These are phyloP conservation scores for Colletotrichum camelliae DNA, from an alignment of 2,329 filamentous ascomycete genomes.

Conservation along the genomic window DNA sequence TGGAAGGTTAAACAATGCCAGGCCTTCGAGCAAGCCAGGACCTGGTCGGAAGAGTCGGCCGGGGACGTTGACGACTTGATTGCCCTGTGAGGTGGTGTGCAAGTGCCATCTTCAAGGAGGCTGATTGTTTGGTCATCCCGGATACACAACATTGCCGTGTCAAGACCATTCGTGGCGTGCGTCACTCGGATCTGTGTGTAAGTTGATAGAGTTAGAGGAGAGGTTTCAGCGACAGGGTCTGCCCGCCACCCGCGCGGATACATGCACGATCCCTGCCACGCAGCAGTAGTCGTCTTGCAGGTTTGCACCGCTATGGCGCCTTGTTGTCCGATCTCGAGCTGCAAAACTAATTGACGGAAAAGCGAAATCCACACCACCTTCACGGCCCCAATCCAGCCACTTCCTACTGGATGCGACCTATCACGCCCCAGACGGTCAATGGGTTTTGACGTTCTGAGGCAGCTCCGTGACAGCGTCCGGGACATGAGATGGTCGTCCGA, in stretches of 20 bases:
- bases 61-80: conserved; percentile 1
- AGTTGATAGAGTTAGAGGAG: conserved; percentile 22
- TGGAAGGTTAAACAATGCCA: conserved; percentile 5
- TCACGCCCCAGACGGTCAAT: not conserved
- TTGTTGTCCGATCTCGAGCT: not conserved
- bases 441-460: conserved; percentile 18
- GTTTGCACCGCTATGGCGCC: not conserved
- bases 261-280: not conserved
- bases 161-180: conserved; percentile 2
- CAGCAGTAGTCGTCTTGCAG: not conserved
- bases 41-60: conserved; percentile 3
- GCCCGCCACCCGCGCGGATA: not conserved
- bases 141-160: not conserved
- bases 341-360: not conserved
- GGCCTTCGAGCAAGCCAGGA: not conserved
- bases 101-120: not conserved
- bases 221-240: conserved; percentile 20
- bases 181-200: conserved; percentile 23
- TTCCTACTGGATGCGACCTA: not conserved
- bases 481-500: conserved; percentile 18
- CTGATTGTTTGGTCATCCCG: not conserved
- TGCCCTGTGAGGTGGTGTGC: not conserved
- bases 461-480: conserved; percentile 6
- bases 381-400: conserved; percentile 2
- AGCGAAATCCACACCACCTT: not conserved